phyloP scores from a whole-genome alignment of 305 asterid genomes.

The Solanum hybrid region DNA sequence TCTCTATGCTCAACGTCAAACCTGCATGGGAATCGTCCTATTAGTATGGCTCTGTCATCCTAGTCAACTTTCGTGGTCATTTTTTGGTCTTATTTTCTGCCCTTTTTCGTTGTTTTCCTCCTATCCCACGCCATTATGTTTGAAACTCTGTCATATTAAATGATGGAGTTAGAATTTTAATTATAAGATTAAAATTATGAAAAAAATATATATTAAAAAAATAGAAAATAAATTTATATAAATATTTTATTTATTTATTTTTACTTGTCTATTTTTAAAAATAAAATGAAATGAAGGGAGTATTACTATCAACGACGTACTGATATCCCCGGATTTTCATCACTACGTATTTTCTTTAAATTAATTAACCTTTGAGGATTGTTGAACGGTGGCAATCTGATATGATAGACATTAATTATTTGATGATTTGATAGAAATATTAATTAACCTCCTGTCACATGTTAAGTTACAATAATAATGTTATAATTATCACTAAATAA shows the following conservation, averaged over 20 bases:
- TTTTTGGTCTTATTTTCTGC: background rate
- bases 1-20: slow-evolving; percentile 2
- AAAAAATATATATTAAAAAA: too few species aligned
- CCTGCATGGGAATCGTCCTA: slow-evolving; percentile 4
- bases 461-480: background rate
- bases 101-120: background rate
- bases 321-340: background rate
- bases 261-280: background rate
- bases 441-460: background rate
- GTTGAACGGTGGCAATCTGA: background rate
- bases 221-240: too few species aligned
- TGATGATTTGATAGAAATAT: background rate
- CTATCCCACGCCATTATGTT: background rate
- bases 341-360: background rate
- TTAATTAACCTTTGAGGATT: background rate
- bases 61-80: background rate
- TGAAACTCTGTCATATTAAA: background rate
- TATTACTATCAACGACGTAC: background rate
- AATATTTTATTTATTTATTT: too few species aligned
- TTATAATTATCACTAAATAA: background rate
- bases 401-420: background rate
- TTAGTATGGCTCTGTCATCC: background rate
- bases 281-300: background rate
- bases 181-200: too few species aligned
- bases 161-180: background rate